Evolutionary conservation across 1,139 yeast species (phyloP), one percentile per base, ranked within the genome.

Genomic region (Lodderomyces elongisporus): DNA sequence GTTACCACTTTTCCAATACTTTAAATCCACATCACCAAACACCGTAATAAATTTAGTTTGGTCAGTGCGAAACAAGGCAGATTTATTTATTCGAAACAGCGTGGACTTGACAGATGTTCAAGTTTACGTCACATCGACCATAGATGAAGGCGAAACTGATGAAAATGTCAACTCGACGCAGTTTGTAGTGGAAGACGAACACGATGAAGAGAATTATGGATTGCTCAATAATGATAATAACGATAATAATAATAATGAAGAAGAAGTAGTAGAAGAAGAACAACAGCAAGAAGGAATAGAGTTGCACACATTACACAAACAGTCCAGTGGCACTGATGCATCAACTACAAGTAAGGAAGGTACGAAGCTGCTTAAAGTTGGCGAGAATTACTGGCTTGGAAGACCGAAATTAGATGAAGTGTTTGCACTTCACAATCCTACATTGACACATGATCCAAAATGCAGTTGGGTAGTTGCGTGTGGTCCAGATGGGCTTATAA

Each of bases 401-500:
- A 52, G 80, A 39, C 83, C 83, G 2, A 48, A 57, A 25, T 48
- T 74, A 9, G 51, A 49, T 4, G 38, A 39, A 1, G 49, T 64
- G 5, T 46, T 70, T 17, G 49, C 47, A 3, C 44, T 52, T 4
- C 45, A 65, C 1, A 44, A 49, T 15, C 40, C 50, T 9, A 32
- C 39, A 7, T 43, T 44, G 5, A 52, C 59, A 3, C 51, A 47
- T 2, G 65, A 56, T 28, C 44, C 49, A 14, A 56, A 54, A 3
- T 58, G 60, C 30, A 58, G 58, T 33, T 79, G 83, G 79, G 60
- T 81, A 0, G 56, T 83, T n/a, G 74, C 85, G 0, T 83, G 93
- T 58, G 94, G 95, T 0, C 87, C 89, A 0, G 56, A 55, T 2
- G 45, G 64, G 0, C 56, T 85, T 39, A 73, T 79, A 14, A 27